phyloP scores from a whole-genome alignment of 495 filamentous ascomycete genomes.

The Trichoderma reesei region DNA sequence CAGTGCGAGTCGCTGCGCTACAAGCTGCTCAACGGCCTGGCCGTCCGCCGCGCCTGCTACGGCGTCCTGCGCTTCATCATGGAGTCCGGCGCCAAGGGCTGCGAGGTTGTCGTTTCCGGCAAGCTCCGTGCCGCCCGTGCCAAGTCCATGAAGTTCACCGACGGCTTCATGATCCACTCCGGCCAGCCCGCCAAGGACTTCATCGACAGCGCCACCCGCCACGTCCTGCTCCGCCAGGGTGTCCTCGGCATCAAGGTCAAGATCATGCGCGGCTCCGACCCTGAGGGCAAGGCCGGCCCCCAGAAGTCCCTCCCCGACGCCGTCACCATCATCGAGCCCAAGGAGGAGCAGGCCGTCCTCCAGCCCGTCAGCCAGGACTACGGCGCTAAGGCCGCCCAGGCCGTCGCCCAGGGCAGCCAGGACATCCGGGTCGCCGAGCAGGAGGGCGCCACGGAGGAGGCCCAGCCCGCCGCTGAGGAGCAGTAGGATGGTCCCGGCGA shows the following conservation, averaged over 20 bases:
- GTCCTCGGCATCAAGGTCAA: constrained; percentile 99
- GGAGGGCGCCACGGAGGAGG: constrained; percentile 40
- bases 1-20: constrained; percentile 99
- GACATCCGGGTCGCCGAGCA: constrained; percentile 63
- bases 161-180: constrained; percentile 99
- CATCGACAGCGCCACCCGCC: constrained; percentile 94
- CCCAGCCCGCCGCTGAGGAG: constrained; percentile 32
- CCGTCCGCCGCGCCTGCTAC: constrained; percentile 95
- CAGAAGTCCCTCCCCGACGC: constrained; percentile 94
- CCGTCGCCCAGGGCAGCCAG: constrained; percentile 45
- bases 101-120: constrained; percentile 97
- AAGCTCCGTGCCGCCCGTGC: constrained; percentile 97
- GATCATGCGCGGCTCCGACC: constrained; percentile 99
- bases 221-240: constrained; percentile 99
- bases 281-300: constrained; percentile 96
- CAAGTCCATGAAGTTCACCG: constrained; percentile 99
- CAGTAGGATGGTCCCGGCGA: constrained; percentile 29
- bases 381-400: constrained; percentile 87
- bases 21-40: constrained; percentile 98
- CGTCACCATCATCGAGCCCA: constrained; percentile 99
- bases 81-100: constrained; percentile 98
- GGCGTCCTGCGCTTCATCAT: constrained; percentile 99
- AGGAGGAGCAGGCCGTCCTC: constrained; percentile 91
- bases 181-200: constrained; percentile 99
- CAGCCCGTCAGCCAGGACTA: constrained; percentile 96